Percentiles rank a stretch among this genome's conserved stretches.
Evolutionary conservation across 1,284 basidiomycete genomes (phyloP).

Genomic region (Neolentinus lepideus): DNA sequence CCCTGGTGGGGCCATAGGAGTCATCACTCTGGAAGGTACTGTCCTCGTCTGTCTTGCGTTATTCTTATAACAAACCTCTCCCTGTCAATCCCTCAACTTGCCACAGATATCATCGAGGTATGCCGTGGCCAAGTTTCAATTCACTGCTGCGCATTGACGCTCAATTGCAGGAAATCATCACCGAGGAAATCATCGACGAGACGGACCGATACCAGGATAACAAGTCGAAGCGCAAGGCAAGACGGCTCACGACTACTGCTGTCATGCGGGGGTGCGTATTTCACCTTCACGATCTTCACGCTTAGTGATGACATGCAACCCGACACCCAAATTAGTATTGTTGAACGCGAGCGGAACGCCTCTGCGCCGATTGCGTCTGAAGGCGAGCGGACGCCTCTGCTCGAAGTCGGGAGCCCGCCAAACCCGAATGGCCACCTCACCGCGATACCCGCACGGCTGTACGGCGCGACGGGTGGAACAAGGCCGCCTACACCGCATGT

Average conservation of each 20-base stretch:
- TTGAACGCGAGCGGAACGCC: conserved; percentile 30
- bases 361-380: conserved; percentile 7
- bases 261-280: conserved; percentile 72
- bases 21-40: conserved; percentile 73
- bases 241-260: conserved; percentile 62
- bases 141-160: not conserved
- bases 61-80: too few species aligned
- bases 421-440: not conserved
- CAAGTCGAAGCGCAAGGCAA: conserved; percentile 65
- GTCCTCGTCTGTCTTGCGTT: not conserved
- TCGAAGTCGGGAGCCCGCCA: not conserved
- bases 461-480: conserved; percentile 2
- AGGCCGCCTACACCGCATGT: not conserved
- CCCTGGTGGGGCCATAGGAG: conserved; percentile 76
- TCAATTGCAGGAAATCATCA: conserved; percentile 64
- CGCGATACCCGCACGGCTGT: not conserved
- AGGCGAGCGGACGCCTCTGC: conserved; percentile 16
- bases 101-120: conserved; percentile 65
- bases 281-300: not conserved
- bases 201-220: conserved; percentile 87
- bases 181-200: conserved; percentile 87
- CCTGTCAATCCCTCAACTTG: too few species aligned
- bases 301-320: conserved; percentile 6
- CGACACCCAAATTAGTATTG: conserved; percentile 23
- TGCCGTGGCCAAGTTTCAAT: not conserved